A percentile compares a stretch with the other conserved stretches of the same genome.
Evolutionary conservation across 208 protist species (phyloP).

Genomic region (Leishmania tropica): DNA sequence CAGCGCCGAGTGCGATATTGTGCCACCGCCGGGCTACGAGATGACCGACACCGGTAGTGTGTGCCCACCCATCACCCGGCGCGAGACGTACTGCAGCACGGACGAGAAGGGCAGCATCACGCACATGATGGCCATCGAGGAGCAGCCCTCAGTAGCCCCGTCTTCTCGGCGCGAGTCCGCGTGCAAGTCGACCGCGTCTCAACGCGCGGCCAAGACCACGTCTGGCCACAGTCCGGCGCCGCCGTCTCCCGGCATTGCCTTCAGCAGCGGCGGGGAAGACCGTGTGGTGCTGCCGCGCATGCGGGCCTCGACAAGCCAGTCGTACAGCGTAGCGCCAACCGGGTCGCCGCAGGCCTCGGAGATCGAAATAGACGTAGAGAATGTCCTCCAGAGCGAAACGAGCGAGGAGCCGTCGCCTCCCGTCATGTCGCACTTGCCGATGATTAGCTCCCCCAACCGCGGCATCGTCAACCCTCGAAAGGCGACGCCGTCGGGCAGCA

Average conservation of each 20-base stretch:
- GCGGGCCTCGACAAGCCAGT: constrained; percentile 5
- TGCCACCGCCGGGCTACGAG: constrained; percentile 22
- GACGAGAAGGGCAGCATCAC: constrained; percentile 31
- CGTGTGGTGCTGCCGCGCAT: constrained; percentile 18
- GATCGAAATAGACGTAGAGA: constrained; percentile 10
- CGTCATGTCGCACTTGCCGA: neutral
- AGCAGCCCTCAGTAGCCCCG: constrained; percentile 11
- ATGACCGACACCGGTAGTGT: neutral
- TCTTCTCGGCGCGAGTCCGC: constrained; percentile 11
- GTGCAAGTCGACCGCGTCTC: constrained; percentile 9
- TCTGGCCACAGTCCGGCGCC: neutral
- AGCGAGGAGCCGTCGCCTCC: constrained; percentile 10
- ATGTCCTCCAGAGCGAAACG: constrained; percentile 10
- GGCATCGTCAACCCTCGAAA: neutral
- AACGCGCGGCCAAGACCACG: neutral
- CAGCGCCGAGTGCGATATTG: constrained; percentile 16
- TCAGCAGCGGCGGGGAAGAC: constrained; percentile 10
- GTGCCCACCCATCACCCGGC: constrained; percentile 13
- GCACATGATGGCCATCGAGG: constrained; percentile 28
- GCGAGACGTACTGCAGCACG: constrained; percentile 9
- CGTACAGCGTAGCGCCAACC: neutral
- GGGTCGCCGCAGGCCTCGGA: constrained; percentile 16
- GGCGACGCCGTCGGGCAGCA: neutral
- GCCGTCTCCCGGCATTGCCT: constrained; percentile 9
- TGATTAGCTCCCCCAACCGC: neutral